Evolutionary conservation across 306 rosid species (phyloP).

Genomic region (Trifolium fragiferum): DNA sequence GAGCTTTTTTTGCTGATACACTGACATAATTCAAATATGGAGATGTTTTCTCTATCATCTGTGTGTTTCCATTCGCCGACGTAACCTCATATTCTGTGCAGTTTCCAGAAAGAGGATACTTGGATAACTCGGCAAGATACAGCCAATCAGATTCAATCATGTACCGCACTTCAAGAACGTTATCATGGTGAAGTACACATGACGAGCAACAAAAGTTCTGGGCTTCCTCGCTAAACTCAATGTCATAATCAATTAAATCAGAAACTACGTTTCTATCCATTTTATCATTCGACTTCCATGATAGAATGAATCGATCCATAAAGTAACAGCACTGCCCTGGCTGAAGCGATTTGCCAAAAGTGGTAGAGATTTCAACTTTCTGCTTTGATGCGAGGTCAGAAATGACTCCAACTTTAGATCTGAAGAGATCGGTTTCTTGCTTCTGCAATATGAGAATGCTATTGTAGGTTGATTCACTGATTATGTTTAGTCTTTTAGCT

Average conservation of each 20-base stretch:
- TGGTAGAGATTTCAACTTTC: conserved; percentile 44
- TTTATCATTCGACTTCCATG: conserved; percentile 61
- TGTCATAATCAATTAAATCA: conserved; percentile 34
- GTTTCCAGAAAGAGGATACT: conserved; percentile 41
- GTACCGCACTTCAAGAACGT: conserved; percentile 59
- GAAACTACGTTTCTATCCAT: conserved; percentile 40
- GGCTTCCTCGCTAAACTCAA: conserved; percentile 39
- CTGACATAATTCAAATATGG: conserved; percentile 59
- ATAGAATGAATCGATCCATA: conserved; percentile 79
- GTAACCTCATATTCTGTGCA: conserved; percentile 35
- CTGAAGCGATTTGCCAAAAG: conserved; percentile 52
- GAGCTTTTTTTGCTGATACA: conserved; percentile 68
- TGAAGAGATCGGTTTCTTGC: conserved; percentile 74
- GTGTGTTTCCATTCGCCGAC: conserved; percentile 36
- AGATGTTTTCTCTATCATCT: conserved; percentile 43
- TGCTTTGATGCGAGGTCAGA: conserved; percentile 47
- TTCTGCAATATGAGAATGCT: conserved; percentile 60
- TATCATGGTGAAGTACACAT: conserved; percentile 47
- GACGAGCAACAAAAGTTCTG: conserved; percentile 42
- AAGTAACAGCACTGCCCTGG: conserved; percentile 64
- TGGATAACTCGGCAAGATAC: conserved; percentile 69
- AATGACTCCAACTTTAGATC: conserved; percentile 50
- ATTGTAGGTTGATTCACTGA: conserved; percentile 66
- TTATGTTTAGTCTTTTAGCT: conserved; percentile 66
- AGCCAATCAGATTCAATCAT: conserved; percentile 92